phyloP scores from a whole-genome alignment of 1,284 basidiomycete species.

The Peniophora sp. region DNA sequence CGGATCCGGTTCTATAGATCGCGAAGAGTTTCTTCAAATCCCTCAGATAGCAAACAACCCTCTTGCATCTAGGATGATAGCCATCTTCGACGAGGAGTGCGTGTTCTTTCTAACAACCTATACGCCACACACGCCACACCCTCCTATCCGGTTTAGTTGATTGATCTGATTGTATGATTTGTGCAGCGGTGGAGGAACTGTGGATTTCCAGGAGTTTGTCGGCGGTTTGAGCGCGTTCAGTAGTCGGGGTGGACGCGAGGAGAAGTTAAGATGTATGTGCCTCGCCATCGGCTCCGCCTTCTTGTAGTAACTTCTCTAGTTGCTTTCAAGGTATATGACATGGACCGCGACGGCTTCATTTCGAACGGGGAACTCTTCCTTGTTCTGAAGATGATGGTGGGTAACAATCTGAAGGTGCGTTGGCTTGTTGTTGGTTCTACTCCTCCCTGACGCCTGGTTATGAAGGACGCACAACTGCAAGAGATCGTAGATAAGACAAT shows the following conservation, averaged over 20 bases:
- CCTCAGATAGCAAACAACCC: constrained; percentile 99
- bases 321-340: constrained; percentile 98
- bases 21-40: constrained; percentile 97
- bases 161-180: background rate
- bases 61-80: constrained; percentile 94
- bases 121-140: background rate
- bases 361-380: constrained; percentile 99
- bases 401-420: constrained; percentile 89
- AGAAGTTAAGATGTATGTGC: constrained; percentile 87
- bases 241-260: constrained; percentile 90
- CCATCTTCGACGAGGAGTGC: constrained; percentile 98
- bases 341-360: constrained; percentile 95
- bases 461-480: constrained; percentile 93
- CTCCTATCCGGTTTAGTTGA: background rate
- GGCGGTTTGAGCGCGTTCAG: constrained; percentile 96
- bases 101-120: constrained; percentile 20
- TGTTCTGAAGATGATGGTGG: constrained; percentile 99
- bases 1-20: constrained; percentile 95
- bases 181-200: constrained; percentile 87
- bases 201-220: constrained; percentile 99
- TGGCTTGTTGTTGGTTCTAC: background rate
- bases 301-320: constrained; percentile 36
- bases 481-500: constrained; percentile 99
- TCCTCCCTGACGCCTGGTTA: background rate
- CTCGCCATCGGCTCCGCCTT: constrained; percentile 2